Evolutionary conservation across 495 filamentous ascomycete species (phyloP).

Genomic region (Aspergillus kassunensis): DNA sequence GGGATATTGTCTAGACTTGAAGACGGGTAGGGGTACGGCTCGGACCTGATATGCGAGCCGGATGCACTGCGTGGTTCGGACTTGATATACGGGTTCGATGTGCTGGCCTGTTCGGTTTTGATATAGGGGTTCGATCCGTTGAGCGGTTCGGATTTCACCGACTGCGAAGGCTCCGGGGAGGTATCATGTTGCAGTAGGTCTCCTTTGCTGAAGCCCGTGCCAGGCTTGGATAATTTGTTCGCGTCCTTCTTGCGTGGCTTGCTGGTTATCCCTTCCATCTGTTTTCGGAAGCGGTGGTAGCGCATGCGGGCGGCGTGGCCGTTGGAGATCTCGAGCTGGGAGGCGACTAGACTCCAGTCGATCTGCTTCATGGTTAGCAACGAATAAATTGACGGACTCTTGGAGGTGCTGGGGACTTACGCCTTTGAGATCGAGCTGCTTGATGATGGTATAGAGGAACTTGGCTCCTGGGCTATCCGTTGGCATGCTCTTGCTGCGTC

Average conservation of each 20-base stretch:
- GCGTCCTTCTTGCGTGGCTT: constrained; percentile 18
- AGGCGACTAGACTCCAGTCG: constrained; percentile 68
- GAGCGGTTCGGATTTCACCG: constrained; percentile 14
- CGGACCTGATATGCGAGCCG: constrained; percentile 17
- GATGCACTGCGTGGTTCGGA: constrained; percentile 11
- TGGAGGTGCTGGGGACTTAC: constrained; percentile 38
- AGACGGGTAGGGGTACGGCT: constrained; percentile 10
- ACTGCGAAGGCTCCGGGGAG: neutral
- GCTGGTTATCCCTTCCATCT: constrained; percentile 49
- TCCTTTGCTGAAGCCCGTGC: constrained; percentile 5
- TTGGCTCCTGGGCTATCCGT: constrained; percentile 46
- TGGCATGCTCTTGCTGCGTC: constrained; percentile 44
- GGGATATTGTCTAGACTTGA: constrained; percentile 18
- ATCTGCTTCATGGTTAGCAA: constrained; percentile 43
- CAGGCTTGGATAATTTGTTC: constrained; percentile 18
- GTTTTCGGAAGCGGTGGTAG: constrained; percentile 63
- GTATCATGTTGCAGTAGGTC: constrained; percentile 3
- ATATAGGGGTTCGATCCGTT: constrained; percentile 14
- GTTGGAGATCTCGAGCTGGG: constrained; percentile 63
- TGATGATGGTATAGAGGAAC: constrained; percentile 72
- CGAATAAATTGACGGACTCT: neutral
- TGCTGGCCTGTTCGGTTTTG: constrained; percentile 16
- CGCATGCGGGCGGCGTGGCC: constrained; percentile 81
- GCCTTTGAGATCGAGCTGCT: constrained; percentile 69
- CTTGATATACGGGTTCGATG: constrained; percentile 17